A percentile compares a stretch with the other conserved stretches of the same genome.
phyloP scores from a whole-genome alignment of 805 yeast genomes.

The Schizosaccharomyces japonicus region DNA sequence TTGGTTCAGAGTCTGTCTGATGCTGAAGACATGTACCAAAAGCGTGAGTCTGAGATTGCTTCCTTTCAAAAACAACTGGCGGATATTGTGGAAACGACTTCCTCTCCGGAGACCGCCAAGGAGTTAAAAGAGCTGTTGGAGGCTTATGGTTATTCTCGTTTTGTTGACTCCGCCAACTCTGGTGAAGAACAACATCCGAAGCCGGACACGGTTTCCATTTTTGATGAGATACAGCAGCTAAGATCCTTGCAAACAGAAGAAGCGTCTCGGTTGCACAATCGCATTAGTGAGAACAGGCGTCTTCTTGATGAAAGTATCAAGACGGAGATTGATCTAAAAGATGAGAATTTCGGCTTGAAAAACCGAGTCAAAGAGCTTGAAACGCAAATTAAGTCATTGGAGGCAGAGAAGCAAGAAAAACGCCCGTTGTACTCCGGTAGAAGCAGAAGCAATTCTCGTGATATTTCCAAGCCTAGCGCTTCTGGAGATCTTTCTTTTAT shows the following conservation, averaged over 20 bases:
- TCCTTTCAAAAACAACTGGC: neutral
- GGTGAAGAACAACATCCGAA: too few species aligned
- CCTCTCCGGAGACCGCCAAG: neutral
- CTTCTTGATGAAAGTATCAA: neutral
- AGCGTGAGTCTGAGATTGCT: neutral
- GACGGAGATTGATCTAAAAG: neutral
- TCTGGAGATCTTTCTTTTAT: too few species aligned
- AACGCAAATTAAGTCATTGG: neutral
- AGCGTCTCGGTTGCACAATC: neutral
- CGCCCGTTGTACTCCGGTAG: too few species aligned
- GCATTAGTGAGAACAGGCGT: neutral
- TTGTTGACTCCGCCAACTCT: too few species aligned
- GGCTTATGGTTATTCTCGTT: neutral
- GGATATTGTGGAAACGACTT: neutral
- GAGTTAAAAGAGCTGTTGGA: neutral
- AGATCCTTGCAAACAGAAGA: neutral
- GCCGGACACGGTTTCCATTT: neutral
- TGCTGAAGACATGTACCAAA: neutral
- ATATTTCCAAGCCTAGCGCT: too few species aligned
- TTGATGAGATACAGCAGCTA: neutral
- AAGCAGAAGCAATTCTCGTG: too few species aligned
- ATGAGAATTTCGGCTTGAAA: neutral
- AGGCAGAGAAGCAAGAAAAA: neutral
- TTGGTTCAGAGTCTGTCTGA: neutral
- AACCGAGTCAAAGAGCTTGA: neutral